phyloP scores from a whole-genome alignment of 108 stramenopile genomes.

The Pseudonitzschia pungens region DNA sequence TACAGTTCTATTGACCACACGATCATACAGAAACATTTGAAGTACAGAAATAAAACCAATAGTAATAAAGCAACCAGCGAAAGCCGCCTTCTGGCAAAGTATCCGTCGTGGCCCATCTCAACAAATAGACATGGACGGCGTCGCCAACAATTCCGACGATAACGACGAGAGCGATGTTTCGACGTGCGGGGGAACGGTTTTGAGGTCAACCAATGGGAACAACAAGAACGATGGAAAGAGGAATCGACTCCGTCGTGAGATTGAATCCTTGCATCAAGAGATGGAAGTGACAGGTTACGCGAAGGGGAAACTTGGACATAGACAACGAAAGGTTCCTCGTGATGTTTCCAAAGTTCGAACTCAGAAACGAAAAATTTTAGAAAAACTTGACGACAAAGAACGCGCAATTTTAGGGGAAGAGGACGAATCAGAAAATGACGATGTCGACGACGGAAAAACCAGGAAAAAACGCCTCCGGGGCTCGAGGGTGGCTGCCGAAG shows the following conservation, averaged over 20 bases:
- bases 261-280: constrained; percentile 61
- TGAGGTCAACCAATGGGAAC: constrained; percentile 37
- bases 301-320: constrained; percentile 44
- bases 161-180: constrained; percentile 11
- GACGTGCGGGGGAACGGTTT: constrained; percentile 2
- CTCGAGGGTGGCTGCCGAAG: constrained; percentile 57
- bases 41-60: too few relatives aligned
- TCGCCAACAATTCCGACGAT: not conserved
- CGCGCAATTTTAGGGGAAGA: constrained; percentile 42
- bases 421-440: constrained; percentile 24
- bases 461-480: constrained; percentile 55
- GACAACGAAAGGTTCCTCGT: constrained; percentile 46
- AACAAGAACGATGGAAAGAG: constrained; percentile 16
- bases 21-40: too few relatives aligned
- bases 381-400: constrained; percentile 46
- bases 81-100: too few relatives aligned
- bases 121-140: not conserved
- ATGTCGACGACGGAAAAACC: not conserved
- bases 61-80: too few relatives aligned
- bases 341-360: constrained; percentile 45
- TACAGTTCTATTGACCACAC: too few relatives aligned
- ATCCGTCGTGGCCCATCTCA: too few relatives aligned
- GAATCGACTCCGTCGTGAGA: constrained; percentile 17
- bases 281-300: constrained; percentile 70
- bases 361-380: constrained; percentile 59